A percentile compares a stretch with the other conserved stretches of the same genome.
These are phyloP conservation scores for Fomitopsis serialis DNA, from an alignment of 768 basidiomycete species.

Conservation along the genomic window DNA sequence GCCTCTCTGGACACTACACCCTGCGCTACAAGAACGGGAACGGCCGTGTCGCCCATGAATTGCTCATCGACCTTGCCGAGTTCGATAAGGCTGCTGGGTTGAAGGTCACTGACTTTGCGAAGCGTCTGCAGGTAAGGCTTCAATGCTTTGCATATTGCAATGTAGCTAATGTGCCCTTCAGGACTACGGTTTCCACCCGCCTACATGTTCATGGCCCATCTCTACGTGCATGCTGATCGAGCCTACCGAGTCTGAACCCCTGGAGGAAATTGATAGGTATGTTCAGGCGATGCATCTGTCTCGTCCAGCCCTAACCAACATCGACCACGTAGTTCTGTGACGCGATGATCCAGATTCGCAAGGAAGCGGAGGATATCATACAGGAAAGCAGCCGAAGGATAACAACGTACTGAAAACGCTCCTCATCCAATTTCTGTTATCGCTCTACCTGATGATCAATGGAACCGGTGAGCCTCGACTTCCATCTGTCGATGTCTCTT, in stretches of 20 bases:
- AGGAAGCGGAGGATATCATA: slow-evolving; percentile 86
- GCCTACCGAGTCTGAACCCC: slow-evolving; percentile 92
- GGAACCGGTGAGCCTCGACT: slow-evolving; percentile 66
- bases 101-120: slow-evolving; percentile 95
- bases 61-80: slow-evolving; percentile 91
- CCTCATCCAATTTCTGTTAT: slow-evolving; percentile 85
- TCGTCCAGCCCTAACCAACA: background rate
- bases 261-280: slow-evolving; percentile 87
- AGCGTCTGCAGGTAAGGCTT: slow-evolving; percentile 72
- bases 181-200: slow-evolving; percentile 94
- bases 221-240: slow-evolving; percentile 97
- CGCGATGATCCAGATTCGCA: slow-evolving; percentile 94
- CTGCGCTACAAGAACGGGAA: slow-evolving; percentile 88
- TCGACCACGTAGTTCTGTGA: slow-evolving; percentile 70
- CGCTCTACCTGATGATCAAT: slow-evolving; percentile 66
- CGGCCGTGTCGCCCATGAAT: slow-evolving; percentile 91
- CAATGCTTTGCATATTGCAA: background rate
- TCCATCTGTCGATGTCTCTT: too few species aligned
- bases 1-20: slow-evolving; percentile 79
- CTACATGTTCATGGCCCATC: slow-evolving; percentile 98
- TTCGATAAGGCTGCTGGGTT: slow-evolving; percentile 87
- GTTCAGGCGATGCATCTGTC: slow-evolving; percentile 7
- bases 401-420: slow-evolving; percentile 93
- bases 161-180: slow-evolving; percentile 21
- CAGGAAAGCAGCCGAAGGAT: slow-evolving; percentile 83